These are phyloP conservation scores for Clonostachys byssicola DNA, from an alignment of 2,329 filamentous ascomycete species.

Conservation along the genomic window DNA sequence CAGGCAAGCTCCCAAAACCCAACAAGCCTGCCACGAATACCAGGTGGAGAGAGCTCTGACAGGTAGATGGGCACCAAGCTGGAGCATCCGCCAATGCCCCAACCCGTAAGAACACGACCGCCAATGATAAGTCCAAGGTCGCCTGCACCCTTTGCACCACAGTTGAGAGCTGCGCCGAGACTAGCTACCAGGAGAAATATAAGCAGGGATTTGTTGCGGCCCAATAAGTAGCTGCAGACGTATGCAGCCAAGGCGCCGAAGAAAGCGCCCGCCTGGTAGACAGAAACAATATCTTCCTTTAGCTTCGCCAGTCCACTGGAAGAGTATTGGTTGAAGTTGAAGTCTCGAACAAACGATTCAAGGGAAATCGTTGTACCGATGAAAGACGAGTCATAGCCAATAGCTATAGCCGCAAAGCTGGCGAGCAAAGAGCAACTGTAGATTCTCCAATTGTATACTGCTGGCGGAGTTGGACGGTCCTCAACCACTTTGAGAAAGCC, in stretches of 20 bases:
- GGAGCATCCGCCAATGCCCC: conserved; percentile 59
- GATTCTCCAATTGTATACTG: conserved; percentile 58
- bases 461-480: conserved; percentile 51
- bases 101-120: conserved; percentile 58
- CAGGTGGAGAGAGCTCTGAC: conserved; percentile 55
- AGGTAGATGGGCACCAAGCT: conserved; percentile 62
- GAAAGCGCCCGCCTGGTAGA: conserved; percentile 80
- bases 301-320: conserved; percentile 48
- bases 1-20: conserved; percentile 65
- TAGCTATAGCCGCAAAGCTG: conserved; percentile 52
- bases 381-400: conserved; percentile 54
- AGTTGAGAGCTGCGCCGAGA: conserved; percentile 68
- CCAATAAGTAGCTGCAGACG: conserved; percentile 60
- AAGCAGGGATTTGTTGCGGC: conserved; percentile 60
- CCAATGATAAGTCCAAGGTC: conserved; percentile 62
- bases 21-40: conserved; percentile 59
- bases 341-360: conserved; percentile 47
- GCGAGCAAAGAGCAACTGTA: conserved; percentile 49
- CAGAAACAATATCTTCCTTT: conserved; percentile 73
- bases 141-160: conserved; percentile 56
- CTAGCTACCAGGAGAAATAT: conserved; percentile 61
- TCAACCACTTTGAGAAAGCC: conserved; percentile 46
- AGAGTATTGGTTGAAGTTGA: conserved; percentile 52
- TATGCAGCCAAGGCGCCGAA: conserved; percentile 64
- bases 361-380: conserved; percentile 14